These are phyloP conservation scores for Diaporthe batatas DNA, from an alignment of 2,329 filamentous ascomycete genomes.

Conservation along the genomic window DNA sequence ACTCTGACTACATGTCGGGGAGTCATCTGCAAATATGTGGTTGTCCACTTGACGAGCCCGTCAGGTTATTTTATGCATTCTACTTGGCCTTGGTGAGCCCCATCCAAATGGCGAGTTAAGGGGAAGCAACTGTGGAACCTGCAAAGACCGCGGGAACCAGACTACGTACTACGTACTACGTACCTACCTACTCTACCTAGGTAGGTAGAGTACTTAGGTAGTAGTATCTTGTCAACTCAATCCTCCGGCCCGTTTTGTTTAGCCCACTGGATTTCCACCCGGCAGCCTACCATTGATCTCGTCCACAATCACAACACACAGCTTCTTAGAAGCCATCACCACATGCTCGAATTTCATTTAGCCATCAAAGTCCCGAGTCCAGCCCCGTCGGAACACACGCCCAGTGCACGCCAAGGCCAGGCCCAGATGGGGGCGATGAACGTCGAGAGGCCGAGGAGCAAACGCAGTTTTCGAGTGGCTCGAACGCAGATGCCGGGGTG, in stretches of 20 bases:
- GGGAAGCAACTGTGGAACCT: conserved; percentile 3
- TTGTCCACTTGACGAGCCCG: neutral
- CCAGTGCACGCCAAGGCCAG: neutral
- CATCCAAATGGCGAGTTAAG: too few species aligned
- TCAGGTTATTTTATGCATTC: neutral
- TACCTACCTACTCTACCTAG: too few species aligned
- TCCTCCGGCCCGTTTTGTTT: neutral
- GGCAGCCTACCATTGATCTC: neutral
- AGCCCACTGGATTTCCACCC: neutral
- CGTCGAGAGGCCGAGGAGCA: neutral
- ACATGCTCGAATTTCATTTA: neutral
- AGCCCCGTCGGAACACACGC: neutral
- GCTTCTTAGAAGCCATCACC: neutral
- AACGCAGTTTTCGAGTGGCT: neutral
- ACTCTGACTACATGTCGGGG: neutral
- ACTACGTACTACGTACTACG: too few species aligned
- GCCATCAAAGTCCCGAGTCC: neutral
- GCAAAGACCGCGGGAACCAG: neutral
- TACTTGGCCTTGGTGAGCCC: neutral
- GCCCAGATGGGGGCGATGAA: neutral
- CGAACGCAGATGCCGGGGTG: conserved; percentile 1
- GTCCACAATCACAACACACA: neutral
- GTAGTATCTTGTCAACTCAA: neutral
- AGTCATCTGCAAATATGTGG: neutral
- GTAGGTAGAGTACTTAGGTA: too few species aligned